Evolutionary conservation across 148 eudicot genomes (phyloP).

Genomic region (Polygonum aviculare): DNA sequence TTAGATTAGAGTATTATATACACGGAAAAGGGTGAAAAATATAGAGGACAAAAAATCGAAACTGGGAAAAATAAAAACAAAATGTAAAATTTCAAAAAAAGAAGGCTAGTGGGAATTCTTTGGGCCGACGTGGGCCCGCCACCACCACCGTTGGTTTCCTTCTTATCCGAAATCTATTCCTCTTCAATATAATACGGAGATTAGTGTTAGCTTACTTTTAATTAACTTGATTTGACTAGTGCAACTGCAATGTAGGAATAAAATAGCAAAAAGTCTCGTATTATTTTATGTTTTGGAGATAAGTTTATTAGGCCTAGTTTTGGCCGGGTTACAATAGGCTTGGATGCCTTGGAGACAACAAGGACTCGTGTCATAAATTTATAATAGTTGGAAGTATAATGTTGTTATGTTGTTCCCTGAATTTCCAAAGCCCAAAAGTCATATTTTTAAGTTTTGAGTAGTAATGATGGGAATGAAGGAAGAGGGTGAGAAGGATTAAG

Average conservation of each 20-base stretch:
- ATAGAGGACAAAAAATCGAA: background rate
- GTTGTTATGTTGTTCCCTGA: background rate
- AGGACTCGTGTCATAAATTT: background rate
- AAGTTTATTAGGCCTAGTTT: background rate
- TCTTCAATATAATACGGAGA: background rate
- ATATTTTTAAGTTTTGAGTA: background rate
- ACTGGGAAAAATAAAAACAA: background rate
- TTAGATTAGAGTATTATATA: background rate
- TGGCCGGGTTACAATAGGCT: background rate
- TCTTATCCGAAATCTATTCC: conserved; percentile 1
- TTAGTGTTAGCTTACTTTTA: background rate
- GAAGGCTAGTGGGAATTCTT: background rate
- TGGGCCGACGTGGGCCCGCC: background rate
- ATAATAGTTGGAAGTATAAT: background rate
- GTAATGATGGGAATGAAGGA: background rate
- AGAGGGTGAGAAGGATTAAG: background rate
- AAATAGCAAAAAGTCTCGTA: no score
- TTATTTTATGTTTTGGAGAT: background rate
- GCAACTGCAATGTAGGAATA: background rate
- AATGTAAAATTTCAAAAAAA: background rate
- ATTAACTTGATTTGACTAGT: background rate
- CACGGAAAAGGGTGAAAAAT: background rate
- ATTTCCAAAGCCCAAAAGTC: background rate
- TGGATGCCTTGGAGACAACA: background rate
- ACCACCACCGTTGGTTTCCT: background rate